Percentiles rank a stretch among this genome's conserved stretches.
These are phyloP conservation scores for Podospora pseudoanserina DNA, from an alignment of 495 filamentous ascomycete species.

Conservation along the genomic window DNA sequence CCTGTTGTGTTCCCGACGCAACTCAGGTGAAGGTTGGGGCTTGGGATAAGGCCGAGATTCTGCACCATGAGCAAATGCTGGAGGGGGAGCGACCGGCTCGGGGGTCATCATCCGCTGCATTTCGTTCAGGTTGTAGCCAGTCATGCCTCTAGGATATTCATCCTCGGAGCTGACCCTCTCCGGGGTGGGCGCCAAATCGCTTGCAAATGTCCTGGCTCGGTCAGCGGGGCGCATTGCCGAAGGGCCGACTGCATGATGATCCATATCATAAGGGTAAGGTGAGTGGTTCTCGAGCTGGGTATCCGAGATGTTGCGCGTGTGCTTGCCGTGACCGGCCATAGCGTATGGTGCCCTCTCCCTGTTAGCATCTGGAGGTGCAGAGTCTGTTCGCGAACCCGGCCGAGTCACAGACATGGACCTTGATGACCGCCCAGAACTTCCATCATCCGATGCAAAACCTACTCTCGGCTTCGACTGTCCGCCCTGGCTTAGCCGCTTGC, in stretches of 20 bases:
- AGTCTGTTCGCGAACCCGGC: conserved; percentile 43
- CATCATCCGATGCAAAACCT: conserved; percentile 60
- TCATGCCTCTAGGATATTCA: conserved; percentile 33
- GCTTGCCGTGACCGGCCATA: conserved; percentile 38
- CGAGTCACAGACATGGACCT: conserved; percentile 48
- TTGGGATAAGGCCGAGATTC: conserved; percentile 55
- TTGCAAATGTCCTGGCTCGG: conserved; percentile 33
- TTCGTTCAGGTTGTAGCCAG: conserved; percentile 46
- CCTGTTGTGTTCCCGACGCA: conserved; percentile 71
- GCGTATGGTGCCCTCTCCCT: conserved; percentile 45
- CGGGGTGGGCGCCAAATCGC: conserved; percentile 43
- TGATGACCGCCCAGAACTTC: conserved; percentile 52
- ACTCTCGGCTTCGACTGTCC: conserved; percentile 46
- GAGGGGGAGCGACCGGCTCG: conserved; percentile 70
- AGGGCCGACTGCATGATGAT: conserved; percentile 20
- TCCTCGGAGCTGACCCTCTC: conserved; percentile 62
- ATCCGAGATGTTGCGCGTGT: conserved; percentile 41
- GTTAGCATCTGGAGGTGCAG: conserved; percentile 39
- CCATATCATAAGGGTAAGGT: conserved; percentile 13
- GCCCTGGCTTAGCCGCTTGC: conserved; percentile 64
- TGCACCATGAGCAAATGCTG: conserved; percentile 60
- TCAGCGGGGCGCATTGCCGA: conserved; percentile 28
- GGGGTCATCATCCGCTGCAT: conserved; percentile 58
- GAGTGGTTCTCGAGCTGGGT: conserved; percentile 24
- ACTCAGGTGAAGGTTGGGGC: conserved; percentile 68